phyloP scores from a whole-genome alignment of 148 eudicot species.

The Vaccinium vitisidaea region DNA sequence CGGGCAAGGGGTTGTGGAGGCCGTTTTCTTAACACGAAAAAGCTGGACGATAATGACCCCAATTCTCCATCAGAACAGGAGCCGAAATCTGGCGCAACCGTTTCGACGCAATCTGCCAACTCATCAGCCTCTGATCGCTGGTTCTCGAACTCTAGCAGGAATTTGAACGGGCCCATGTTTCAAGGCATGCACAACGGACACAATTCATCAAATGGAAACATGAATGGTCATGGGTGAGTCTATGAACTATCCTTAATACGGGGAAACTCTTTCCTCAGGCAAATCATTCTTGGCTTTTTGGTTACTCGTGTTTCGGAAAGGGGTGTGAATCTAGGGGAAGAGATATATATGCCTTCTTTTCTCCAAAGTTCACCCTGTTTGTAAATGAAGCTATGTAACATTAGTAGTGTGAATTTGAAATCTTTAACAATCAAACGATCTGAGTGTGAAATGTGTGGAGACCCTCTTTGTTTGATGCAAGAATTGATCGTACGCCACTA shows the following conservation, averaged over 20 bases:
- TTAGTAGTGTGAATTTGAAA: conserved; percentile 19
- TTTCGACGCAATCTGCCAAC: conserved; percentile 26
- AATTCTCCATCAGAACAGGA: conserved; percentile 28
- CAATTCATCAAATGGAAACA: conserved; percentile 21
- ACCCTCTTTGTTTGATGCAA: conserved; percentile 15
- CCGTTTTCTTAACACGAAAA: conserved; percentile 68
- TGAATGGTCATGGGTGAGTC: conserved; percentile 29
- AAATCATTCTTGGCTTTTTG: conserved; percentile 69
- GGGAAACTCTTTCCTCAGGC: conserved; percentile 35
- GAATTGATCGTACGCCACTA: neutral
- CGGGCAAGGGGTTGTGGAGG: conserved; percentile 82
- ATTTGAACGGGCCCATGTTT: conserved; percentile 16
- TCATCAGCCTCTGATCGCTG: conserved; percentile 26
- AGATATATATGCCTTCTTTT: neutral
- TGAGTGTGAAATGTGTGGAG: neutral
- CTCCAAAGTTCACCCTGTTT: neutral
- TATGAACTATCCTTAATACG: conserved; percentile 10
- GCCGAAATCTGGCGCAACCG: conserved; percentile 19
- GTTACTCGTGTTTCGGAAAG: conserved; percentile 21
- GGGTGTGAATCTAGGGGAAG: conserved; percentile 9
- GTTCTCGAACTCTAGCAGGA: conserved; percentile 21
- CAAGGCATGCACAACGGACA: conserved; percentile 26
- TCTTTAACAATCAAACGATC: neutral
- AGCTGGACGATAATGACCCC: conserved; percentile 25
- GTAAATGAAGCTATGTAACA: conserved; percentile 18